Percentiles rank a stretch among this genome's conserved stretches.
Evolutionary conservation across 176 grass and related monocot genomes (phyloP).

Genomic region (Olyra latifolia): DNA sequence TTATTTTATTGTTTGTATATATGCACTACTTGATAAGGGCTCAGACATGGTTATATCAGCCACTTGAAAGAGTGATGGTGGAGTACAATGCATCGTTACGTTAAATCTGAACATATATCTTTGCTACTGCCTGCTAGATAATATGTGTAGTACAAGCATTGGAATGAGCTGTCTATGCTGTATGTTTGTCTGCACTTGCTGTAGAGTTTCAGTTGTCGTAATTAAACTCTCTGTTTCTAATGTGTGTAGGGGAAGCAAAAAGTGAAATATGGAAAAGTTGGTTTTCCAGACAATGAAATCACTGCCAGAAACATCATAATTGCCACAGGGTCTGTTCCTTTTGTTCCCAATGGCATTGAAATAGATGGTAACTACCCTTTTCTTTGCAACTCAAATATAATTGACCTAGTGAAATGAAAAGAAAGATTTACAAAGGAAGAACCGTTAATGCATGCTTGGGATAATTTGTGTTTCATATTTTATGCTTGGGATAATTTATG

Average conservation of each 20-base stretch:
- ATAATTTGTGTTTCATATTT: constrained; percentile 19
- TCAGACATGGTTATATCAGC: not conserved
- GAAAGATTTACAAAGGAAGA: not conserved
- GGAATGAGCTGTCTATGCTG: not conserved
- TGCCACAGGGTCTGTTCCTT: constrained; percentile 71
- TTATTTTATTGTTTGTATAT: not conserved
- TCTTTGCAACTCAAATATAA: not conserved
- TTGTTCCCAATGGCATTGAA: constrained; percentile 85
- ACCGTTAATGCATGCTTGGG: constrained; percentile 3
- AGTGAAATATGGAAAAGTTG: constrained; percentile 70
- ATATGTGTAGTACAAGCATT: constrained; percentile 1
- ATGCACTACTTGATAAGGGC: not conserved
- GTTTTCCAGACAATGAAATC: constrained; percentile 71
- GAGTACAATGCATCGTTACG: constrained; percentile 7
- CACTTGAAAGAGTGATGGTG: not conserved
- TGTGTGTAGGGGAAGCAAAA: constrained; percentile 54
- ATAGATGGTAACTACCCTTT: constrained; percentile 66
- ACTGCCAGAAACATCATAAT: constrained; percentile 76
- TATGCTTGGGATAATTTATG: constrained; percentile 19
- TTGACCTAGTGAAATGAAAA: not conserved
- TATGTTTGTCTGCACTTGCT: not conserved
- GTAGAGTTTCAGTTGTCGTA: not conserved
- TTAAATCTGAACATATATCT: not conserved
- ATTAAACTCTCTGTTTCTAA: constrained; percentile 1
- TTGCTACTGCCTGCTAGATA: not conserved